These are phyloP conservation scores for Geotrichum bryndzae DNA, from an alignment of 1,139 yeast genomes.

Conservation along the genomic window DNA sequence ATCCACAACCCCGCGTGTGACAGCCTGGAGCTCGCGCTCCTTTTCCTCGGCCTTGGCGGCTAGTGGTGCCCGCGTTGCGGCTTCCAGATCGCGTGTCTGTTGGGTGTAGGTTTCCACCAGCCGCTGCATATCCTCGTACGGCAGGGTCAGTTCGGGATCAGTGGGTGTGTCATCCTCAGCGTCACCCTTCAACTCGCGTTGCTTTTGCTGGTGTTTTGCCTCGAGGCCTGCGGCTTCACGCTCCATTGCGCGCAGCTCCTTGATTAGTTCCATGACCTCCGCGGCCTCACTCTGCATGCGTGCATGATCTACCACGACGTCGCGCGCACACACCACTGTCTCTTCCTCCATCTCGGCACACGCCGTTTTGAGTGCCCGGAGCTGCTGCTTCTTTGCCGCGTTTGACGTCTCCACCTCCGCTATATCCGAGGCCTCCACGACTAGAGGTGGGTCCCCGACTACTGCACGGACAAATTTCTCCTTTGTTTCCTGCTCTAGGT, in stretches of 20 bases:
- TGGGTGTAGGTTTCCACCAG: neutral
- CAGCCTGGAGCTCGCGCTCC: constrained; percentile 14
- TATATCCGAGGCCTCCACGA: constrained; percentile 33
- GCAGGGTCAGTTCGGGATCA: neutral
- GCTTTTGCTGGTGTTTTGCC: constrained; percentile 13
- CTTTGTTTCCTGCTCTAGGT: constrained; percentile 62
- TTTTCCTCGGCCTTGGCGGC: constrained; percentile 20
- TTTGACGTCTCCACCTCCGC: constrained; percentile 31
- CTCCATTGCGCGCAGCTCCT: constrained; percentile 29
- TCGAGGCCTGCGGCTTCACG: constrained; percentile 25
- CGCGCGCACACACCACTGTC: constrained; percentile 14
- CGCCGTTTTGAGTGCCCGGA: constrained; percentile 24
- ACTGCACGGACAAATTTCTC: constrained; percentile 50
- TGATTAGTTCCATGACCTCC: constrained; percentile 21
- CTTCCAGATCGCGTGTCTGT: neutral
- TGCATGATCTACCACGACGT: constrained; percentile 26
- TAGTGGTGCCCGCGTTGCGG: neutral
- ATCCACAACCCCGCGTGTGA: neutral
- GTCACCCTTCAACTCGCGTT: neutral
- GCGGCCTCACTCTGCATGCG: constrained; percentile 22
- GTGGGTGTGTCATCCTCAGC: neutral
- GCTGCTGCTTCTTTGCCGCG: constrained; percentile 27
- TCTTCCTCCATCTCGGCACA: constrained; percentile 12
- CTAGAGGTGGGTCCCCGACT: constrained; percentile 35
- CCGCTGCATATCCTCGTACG: neutral